Base-by-base conservation (phyloP, 2,329 filamentous ascomycete species). In the Setomelanomma holmii region DNA sequence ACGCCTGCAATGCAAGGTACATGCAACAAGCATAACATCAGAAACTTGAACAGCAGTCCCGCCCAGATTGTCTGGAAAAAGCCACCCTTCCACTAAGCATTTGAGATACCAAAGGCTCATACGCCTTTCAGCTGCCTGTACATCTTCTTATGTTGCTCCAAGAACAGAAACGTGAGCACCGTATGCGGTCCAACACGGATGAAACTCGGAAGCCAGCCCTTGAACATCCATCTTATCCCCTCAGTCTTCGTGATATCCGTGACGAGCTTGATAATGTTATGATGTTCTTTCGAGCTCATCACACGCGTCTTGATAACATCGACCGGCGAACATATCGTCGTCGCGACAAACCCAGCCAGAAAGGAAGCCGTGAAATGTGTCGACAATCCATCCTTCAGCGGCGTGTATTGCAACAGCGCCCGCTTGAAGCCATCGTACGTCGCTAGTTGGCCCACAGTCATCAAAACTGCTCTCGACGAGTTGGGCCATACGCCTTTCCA, bases 401-500 rank as follows among this genome's bases (percentile, higher is more conserved):
- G 83, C 1, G 89, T 90, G 56, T 87, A 79, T 16, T 82, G 75
- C 48, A 93, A 79, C 34, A 96, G 77, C 48, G 87, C 65, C 34
- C 81, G 78, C 80, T 96, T 96, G 78, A 93, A 91, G 17, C 84
- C 84, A 68, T 96, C 91, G 75, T 96, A 96, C 39, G 86, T 90
- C 16, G 91, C 91, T 36, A 96, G 80, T 76, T 96, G 91, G 7
- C 85, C 86, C 23, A 90, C 89, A 1, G 91, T 96, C 91, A 96
- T 96, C 68, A 93, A 84, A n/a, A 89, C 87, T 10, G 90, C 91
- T 55, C 91, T 84, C 62, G 87, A 84, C 64, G 85, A 88, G 76
- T 96, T 96, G 46, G 91, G 90, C 83, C 89, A 87, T 24, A 93
- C 89, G 47, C 91, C 95, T 49, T 93, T 85, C 80, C 96, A 96